Percentiles rank a stretch among this genome's conserved stretches.
Evolutionary conservation across 768 basidiomycete genomes (phyloP).

Genomic region (Boletales sp.): DNA sequence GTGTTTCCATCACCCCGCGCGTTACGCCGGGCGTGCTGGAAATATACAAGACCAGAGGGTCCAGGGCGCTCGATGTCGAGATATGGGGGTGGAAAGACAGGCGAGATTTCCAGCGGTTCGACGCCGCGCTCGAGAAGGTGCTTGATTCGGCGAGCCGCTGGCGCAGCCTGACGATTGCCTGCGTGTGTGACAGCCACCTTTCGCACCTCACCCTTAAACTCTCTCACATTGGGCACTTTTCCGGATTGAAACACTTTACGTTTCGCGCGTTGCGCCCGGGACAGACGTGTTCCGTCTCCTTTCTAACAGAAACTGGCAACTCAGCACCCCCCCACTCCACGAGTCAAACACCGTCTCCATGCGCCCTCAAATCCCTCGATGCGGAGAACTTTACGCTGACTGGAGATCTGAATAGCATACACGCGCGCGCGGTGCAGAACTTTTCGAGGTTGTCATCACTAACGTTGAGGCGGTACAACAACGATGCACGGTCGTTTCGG

Average conservation of each 20-base stretch:
- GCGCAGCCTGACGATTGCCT: conserved; percentile 25
- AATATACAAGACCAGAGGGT: conserved; percentile 22
- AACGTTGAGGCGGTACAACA: conserved; percentile 26
- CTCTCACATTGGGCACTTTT: conserved; percentile 13
- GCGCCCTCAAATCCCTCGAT: conserved; percentile 25
- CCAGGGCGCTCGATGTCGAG: conserved; percentile 26
- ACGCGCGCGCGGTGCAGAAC: conserved; percentile 9
- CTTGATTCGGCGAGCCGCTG: conserved; percentile 26
- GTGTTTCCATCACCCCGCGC: conserved; percentile 23
- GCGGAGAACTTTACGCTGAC: conserved; percentile 26
- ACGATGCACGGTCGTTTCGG: conserved; percentile 25
- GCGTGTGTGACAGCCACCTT: conserved; percentile 27
- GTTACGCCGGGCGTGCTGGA: conserved; percentile 18
- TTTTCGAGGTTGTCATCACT: conserved; percentile 23
- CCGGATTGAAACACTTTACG: conserved; percentile 25
- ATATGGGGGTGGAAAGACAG: conserved; percentile 29
- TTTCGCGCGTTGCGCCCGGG: conserved; percentile 30
- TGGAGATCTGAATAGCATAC: conserved; percentile 17
- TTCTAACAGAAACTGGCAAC: conserved; percentile 17
- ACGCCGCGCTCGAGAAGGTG: conserved; percentile 22
- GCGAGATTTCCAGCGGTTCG: conserved; percentile 29
- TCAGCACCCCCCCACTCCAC: not conserved
- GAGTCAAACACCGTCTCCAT: conserved; percentile 1
- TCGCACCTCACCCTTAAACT: conserved; percentile 28
- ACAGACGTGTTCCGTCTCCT: conserved; percentile 25